These are phyloP conservation scores for Pelargonium fulgidum DNA, from an alignment of 441 rosid genomes.

Conservation along the genomic window DNA sequence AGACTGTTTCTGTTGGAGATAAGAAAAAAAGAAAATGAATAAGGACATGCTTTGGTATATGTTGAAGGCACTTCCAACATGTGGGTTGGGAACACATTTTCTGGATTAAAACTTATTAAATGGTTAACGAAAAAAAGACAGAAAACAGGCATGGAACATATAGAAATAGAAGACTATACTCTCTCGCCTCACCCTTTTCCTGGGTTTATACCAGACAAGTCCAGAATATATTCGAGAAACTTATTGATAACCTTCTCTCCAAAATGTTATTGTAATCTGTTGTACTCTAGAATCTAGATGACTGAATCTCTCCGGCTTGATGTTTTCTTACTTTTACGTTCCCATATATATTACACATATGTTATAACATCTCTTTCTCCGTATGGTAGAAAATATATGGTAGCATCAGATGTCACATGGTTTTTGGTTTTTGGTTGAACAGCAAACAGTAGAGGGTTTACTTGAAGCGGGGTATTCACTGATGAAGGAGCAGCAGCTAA, in stretches of 20 bases:
- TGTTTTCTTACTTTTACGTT: not conserved
- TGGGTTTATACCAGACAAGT: not conserved
- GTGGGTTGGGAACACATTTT: not conserved
- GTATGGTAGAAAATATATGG: too few species aligned
- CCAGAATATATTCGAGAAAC: not conserved
- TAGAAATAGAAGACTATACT: not conserved
- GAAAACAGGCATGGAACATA: not conserved
- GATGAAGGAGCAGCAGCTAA: slow-evolving; percentile 62
- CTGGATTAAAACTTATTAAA: not conserved
- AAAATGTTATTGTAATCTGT: not conserved
- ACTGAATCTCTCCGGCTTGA: not conserved
- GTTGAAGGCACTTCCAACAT: not conserved
- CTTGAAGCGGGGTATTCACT: slow-evolving; percentile 86
- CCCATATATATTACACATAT: not conserved
- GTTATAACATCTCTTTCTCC: too few species aligned
- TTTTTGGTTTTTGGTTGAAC: slow-evolving; percentile 26
- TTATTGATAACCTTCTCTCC: not conserved
- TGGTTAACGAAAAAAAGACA: not conserved
- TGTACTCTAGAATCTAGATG: not conserved
- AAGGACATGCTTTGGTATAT: not conserved
- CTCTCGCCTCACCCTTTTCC: not conserved
- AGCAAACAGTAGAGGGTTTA: slow-evolving; percentile 90
- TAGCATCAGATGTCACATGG: not conserved
- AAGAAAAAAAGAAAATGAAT: too few species aligned
- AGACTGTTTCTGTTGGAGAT: not conserved